Evolutionary conservation across 805 yeast species (phyloP), one percentile per base, ranked within the genome.

Genomic region (Schizosaccharomyces japonicus): DNA sequence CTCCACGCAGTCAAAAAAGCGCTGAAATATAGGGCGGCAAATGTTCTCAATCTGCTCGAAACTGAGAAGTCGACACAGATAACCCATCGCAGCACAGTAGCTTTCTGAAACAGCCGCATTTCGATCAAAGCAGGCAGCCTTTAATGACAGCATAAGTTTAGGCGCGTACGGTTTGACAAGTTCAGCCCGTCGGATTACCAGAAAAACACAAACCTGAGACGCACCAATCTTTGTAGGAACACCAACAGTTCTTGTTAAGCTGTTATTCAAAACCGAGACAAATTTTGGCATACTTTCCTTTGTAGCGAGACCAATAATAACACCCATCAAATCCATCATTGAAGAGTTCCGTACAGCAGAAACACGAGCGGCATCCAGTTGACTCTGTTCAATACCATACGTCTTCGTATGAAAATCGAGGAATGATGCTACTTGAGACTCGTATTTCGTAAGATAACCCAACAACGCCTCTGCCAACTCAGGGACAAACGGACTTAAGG

Each of bases 201-300:
- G 58, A 17, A 73, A 68, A 5, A 78, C 81, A 8, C 85, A 59
- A 0, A 84, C 76, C 51, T 75, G 70, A 4, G 93, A 73, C 0
- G 87, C 84, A 23, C 85, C 82, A 0, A 80, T 83, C 56, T 87
- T 83, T 0, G 95, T 82, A 0, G 96, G 95, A 11, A 90, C 65
- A 0, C 96, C 96, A 19, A 85, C 80, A 0, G 92, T 72, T 49
- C 66, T 70, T 51, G 75, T 74, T 6, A 81, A 71, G 1, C 82
- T 71, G 19, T 61, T 56, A 21, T 70, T 69, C 27, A 83, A 62
- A 33, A 63, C 65, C 1, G 63, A 65, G 2, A 80, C 64, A 30
- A 75, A 61, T 10, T 65, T 67, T 1, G 65, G 68, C 63, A 75
- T 64, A 23, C 66, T 60, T 1, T 64, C 65, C 5, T 68, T 73